Evolutionary conservation across 148 eudicot species (phyloP).

Genomic region (Rhododendron griersonianum): DNA sequence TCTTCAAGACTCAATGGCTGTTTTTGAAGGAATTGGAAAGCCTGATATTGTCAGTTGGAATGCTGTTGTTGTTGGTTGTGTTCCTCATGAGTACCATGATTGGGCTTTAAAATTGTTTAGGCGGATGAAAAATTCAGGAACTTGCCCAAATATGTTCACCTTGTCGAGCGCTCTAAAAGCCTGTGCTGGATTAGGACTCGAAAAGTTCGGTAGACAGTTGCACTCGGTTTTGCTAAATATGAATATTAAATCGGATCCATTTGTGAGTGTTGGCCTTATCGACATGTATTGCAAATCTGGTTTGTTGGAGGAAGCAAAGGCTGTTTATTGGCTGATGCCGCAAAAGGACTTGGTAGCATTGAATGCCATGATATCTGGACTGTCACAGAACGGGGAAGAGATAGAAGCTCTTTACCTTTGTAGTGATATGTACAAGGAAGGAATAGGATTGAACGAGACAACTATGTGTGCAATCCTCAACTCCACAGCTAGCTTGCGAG

Average conservation of each 20-base stretch:
- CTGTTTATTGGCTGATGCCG: conserved; percentile 29
- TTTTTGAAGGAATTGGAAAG: conserved; percentile 31
- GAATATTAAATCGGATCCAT: conserved; percentile 45
- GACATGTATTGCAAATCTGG: conserved; percentile 72
- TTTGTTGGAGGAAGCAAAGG: conserved; percentile 47
- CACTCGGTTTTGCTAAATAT: conserved; percentile 58
- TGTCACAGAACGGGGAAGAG: conserved; percentile 24
- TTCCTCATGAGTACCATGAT: conserved; percentile 49
- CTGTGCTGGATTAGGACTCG: conserved; percentile 52
- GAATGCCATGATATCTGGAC: conserved; percentile 12
- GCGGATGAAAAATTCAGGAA: conserved; percentile 50
- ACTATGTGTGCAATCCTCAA: conserved; percentile 54
- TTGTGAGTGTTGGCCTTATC: conserved; percentile 53
- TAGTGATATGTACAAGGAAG: conserved; percentile 35
- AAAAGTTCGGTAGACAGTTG: conserved; percentile 54
- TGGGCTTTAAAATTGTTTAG: conserved; percentile 54
- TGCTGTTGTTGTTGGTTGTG: conserved; percentile 59
- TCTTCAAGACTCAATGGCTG: conserved; percentile 24
- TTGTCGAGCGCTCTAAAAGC: conserved; percentile 50
- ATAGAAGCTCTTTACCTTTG: conserved; percentile 42
- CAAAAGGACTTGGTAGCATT: conserved; percentile 13
- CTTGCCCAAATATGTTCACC: conserved; percentile 49
- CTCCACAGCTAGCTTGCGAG: conserved; percentile 44
- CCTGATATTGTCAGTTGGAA: conserved; percentile 61
- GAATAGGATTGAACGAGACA: conserved; percentile 48